Percentiles rank a stretch among this genome's conserved stretches.
Conservation (phyloP, 2,329 filamentous ascomycete genomes). For the Cercospora janseana region DNA sequence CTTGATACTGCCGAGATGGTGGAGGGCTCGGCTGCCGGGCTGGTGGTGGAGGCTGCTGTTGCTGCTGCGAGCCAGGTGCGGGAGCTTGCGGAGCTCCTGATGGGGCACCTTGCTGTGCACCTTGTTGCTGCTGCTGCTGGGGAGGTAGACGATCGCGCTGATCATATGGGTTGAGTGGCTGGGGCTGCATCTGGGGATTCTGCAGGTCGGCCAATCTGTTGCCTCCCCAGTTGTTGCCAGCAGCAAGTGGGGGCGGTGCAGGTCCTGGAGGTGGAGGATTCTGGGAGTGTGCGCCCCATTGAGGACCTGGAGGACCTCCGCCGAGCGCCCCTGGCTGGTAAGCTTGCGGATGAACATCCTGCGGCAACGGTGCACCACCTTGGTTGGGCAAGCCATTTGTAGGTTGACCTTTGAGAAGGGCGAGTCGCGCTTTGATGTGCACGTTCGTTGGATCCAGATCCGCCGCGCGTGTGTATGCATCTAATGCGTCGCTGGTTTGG, state of each 20-base stretch:
- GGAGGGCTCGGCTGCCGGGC: conserved; percentile 51
- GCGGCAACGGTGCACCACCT: conserved; percentile 78
- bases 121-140: conserved; percentile 59
- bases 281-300: conserved; percentile 79
- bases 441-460: conserved; percentile 91
- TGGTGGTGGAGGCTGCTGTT: conserved; percentile 16
- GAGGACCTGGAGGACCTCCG: conserved; percentile 78
- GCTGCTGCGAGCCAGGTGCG: conserved; percentile 3
- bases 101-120: conserved; percentile 26
- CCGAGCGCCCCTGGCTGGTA: conserved; percentile 77
- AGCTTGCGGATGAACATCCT: conserved; percentile 92
- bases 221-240: conserved; percentile 59
- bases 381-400: conserved; percentile 67
- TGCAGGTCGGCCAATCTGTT: conserved; percentile 77
- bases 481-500: conserved; percentile 91
- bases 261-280: conserved; percentile 63
- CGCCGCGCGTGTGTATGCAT: conserved; percentile 90
- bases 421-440: conserved; percentile 92
- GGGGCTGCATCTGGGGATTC: conserved; percentile 60
- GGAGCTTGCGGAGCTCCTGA: conserved; percentile 43
- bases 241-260: conserved; percentile 54
- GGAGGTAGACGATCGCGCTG: conserved; percentile 67
- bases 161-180: conserved; percentile 75
- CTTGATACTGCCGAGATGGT: conserved; percentile 53
- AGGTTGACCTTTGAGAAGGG: conserved; percentile 77